Evolutionary conservation across 202 grass and related monocot species (phyloP), one percentile per base, ranked within the genome.

Genomic region (Brachypodium distachyon): DNA sequence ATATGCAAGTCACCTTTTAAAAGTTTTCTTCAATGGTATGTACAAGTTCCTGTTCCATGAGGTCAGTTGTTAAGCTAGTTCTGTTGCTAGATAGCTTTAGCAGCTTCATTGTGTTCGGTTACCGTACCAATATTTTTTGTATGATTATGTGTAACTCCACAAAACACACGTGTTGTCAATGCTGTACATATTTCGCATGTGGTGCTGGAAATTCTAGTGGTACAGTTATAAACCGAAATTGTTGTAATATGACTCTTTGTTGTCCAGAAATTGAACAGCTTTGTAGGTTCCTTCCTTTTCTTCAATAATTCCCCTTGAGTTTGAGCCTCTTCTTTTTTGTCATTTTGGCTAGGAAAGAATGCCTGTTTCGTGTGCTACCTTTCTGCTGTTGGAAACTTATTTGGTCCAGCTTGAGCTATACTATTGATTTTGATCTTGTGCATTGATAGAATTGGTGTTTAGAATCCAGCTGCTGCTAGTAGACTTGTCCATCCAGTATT

Each of bases 101-200:
- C 56, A 37, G 13, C 64, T 84, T 80, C 49, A 42, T 76, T 77
- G 71, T 76, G 39, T 84, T 80, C 40, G 14, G 50, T 64, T 48
- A 81, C 31, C 52, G 64, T 52, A 72, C 32, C 72, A 66, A 60
- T 79, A 78, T 43, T 11, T 11, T 12, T 79, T n/a, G 43, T 67
- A 64, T 27, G 32, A 76, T 43, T 84, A 77, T 40, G 36, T 84
- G 64, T 77, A 84, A 63, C 40, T 47, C 63, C 71, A 71, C 70
- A 21, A 55, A 49, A 66, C 34, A 0, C 65, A 77, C 63, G 23
- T 80, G 64, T 84, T 70, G 77, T 81, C 72, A 76, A 72, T 74
- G 26, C 5, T 84, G 86, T 88, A 88, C 58, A 88, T 89, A 85
- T 84, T 72, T 81, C 81, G 31, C 79, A 50, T 57, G 29, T 77